Conservation (phyloP, 495 filamentous ascomycete species). For the Melanomma pulvis-pyrius region DNA sequence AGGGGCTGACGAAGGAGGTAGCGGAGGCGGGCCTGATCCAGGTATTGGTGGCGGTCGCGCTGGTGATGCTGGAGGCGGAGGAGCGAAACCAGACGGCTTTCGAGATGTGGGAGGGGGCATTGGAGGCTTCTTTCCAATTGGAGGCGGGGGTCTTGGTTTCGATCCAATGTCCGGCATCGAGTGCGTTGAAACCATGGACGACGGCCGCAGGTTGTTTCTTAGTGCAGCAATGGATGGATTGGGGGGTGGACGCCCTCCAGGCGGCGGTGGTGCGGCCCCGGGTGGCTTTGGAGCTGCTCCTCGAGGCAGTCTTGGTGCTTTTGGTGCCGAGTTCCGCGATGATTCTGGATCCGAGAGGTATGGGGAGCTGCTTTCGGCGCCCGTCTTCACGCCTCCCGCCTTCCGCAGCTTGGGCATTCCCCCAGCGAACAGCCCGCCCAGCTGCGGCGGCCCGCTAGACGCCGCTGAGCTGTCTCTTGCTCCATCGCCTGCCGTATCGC, state of each 20-base stretch:
- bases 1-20: slow-evolving; percentile 59
- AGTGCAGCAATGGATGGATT: slow-evolving; percentile 44
- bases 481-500: slow-evolving; percentile 60
- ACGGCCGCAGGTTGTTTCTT: slow-evolving; percentile 45
- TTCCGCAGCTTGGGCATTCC: slow-evolving; percentile 95
- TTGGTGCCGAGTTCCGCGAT: slow-evolving; percentile 50
- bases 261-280: slow-evolving; percentile 70
- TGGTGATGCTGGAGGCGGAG: slow-evolving; percentile 37
- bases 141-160: slow-evolving; percentile 49
- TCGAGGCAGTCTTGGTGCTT: slow-evolving; percentile 49
- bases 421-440: slow-evolving; percentile 87
- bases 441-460: slow-evolving; percentile 70
- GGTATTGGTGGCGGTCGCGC: slow-evolving; percentile 50
- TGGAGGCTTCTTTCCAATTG: slow-evolving; percentile 51
- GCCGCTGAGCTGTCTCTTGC: slow-evolving; percentile 48
- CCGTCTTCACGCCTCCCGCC: slow-evolving; percentile 83
- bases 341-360: slow-evolving; percentile 81
- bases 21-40: slow-evolving; percentile 49
- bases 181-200: slow-evolving; percentile 37
- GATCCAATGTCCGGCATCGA: slow-evolving; percentile 40
- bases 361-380: slow-evolving; percentile 73
- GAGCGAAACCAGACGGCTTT: slow-evolving; percentile 57
- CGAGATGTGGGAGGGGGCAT: slow-evolving; percentile 54
- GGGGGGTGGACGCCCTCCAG: slow-evolving; percentile 55
- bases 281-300: slow-evolving; percentile 66